Percentiles rank a stretch among this genome's conserved stretches.
phyloP scores from a whole-genome alignment of 31 red algal species.

The Porphyra umbilicalis region DNA sequence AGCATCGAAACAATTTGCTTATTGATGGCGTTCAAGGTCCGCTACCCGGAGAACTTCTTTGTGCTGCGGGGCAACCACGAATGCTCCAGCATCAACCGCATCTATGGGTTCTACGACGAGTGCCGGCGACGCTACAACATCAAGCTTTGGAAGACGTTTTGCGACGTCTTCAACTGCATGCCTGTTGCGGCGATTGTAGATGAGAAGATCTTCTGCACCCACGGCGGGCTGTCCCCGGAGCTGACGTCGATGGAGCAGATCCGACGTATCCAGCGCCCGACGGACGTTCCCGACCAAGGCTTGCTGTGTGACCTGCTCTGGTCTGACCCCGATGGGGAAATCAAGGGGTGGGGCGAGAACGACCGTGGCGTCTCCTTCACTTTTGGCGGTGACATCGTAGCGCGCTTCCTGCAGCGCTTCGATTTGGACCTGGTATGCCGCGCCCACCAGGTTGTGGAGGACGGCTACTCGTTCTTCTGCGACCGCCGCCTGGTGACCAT shows the following conservation, averaged over 20 bases:
- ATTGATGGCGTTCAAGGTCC: conserved; percentile 86
- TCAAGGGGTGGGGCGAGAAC: conserved; percentile 95
- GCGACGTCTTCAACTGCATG: conserved; percentile 97
- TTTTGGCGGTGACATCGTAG: conserved; percentile 87
- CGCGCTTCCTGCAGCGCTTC: conserved; percentile 72
- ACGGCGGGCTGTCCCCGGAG: conserved; percentile 93
- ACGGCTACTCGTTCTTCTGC: conserved; percentile 95
- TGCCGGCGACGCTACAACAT: conserved; percentile 91
- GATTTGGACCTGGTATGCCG: conserved; percentile 91
- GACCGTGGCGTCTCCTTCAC: conserved; percentile 93
- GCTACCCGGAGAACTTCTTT: conserved; percentile 94
- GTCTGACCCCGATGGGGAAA: conserved; percentile 97
- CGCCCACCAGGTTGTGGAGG: conserved; percentile 99
- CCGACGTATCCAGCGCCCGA: conserved; percentile 79
- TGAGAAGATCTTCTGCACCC: conserved; percentile 96
- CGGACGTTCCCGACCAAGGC: conserved; percentile 94
- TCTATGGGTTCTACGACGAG: conserved; percentile 99
- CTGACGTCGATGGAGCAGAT: conserved; percentile 95
- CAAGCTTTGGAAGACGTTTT: conserved; percentile 99
- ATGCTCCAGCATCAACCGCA: conserved; percentile 92
- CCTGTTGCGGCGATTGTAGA: conserved; percentile 90
- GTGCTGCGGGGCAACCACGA: conserved; percentile 99
- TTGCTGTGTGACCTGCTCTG: conserved; percentile 93
- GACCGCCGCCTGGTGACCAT: conserved; percentile 92
- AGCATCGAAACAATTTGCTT: conserved; percentile 92